These are phyloP conservation scores for Hyaloscypha finlandica DNA, from an alignment of 495 filamentous ascomycete genomes.

Conservation along the genomic window DNA sequence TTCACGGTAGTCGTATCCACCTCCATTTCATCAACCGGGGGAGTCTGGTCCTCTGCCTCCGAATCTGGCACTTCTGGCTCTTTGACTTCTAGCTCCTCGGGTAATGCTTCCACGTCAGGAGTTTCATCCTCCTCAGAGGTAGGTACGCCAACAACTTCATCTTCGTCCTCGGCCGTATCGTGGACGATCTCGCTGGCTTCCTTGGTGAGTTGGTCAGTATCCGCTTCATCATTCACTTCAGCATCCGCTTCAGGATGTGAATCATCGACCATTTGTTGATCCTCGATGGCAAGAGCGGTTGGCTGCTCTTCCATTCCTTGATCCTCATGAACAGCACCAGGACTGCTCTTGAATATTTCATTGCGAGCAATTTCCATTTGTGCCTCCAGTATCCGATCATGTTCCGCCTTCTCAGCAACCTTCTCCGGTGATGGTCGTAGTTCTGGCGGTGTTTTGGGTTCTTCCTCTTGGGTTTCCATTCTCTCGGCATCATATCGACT, in stretches of 20 bases:
- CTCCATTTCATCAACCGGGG: slow-evolving; percentile 26
- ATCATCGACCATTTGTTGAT: slow-evolving; percentile 4
- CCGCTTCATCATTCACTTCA: background rate
- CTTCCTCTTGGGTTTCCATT: slow-evolving; percentile 26
- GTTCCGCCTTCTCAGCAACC: slow-evolving; percentile 40
- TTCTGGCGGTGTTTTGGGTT: slow-evolving; percentile 32
- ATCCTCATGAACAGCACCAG: slow-evolving; percentile 37
- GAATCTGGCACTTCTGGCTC: slow-evolving; percentile 27
- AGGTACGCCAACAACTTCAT: slow-evolving; percentile 22
- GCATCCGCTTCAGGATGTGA: slow-evolving; percentile 3
- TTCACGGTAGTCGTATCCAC: slow-evolving; percentile 26
- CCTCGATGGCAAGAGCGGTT: slow-evolving; percentile 2
- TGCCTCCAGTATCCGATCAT: slow-evolving; percentile 37
- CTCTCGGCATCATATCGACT: slow-evolving; percentile 39
- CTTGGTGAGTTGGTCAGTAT: slow-evolving; percentile 16
- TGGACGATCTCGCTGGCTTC: slow-evolving; percentile 22
- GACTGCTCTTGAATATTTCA: slow-evolving; percentile 35
- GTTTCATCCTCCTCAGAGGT: slow-evolving; percentile 10
- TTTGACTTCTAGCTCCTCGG: background rate
- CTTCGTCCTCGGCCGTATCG: slow-evolving; percentile 26
- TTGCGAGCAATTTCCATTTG: slow-evolving; percentile 40
- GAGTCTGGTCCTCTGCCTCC: slow-evolving; percentile 22
- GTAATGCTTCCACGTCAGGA: slow-evolving; percentile 2
- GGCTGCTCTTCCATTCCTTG: slow-evolving; percentile 32
- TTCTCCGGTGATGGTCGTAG: slow-evolving; percentile 33